Evolutionary conservation across 768 basidiomycete genomes (phyloP).

Genomic region (Podaxis sp.): DNA sequence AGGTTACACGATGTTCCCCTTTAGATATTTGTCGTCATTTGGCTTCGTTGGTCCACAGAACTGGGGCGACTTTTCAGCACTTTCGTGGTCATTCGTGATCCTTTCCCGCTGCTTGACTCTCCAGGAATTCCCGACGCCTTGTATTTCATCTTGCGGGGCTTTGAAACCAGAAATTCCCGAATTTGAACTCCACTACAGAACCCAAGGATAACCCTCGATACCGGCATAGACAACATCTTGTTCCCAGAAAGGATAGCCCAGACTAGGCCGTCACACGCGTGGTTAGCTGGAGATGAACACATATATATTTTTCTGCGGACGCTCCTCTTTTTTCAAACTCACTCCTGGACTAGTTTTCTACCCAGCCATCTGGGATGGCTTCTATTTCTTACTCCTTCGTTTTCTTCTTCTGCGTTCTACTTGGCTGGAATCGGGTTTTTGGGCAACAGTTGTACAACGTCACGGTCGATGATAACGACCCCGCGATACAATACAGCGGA

Average conservation of each 20-base stretch:
- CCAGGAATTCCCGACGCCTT: not conserved
- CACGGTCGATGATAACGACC: conserved; percentile 12
- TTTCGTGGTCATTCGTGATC: not conserved
- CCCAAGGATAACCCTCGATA: not conserved
- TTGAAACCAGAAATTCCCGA: not conserved
- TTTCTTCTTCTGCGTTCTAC: not conserved
- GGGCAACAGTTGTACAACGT: conserved; percentile 4
- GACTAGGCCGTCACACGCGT: not conserved
- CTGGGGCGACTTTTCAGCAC: not conserved
- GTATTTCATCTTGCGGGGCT: not conserved
- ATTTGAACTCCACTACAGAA: too few relatives aligned
- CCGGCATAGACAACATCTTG: not conserved
- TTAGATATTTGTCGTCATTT: not conserved
- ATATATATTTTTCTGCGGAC: not conserved
- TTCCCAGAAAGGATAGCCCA: not conserved
- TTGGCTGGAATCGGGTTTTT: not conserved
- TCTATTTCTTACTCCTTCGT: not conserved
- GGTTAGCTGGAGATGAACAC: not conserved
- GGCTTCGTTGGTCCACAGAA: conserved; percentile 1
- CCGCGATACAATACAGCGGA: not conserved
- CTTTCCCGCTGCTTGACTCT: not conserved
- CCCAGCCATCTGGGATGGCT: conserved; percentile 6
- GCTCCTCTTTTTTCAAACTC: not conserved
- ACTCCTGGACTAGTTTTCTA: not conserved
- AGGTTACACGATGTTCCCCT: not conserved